Conservation (phyloP, 805 yeast species). For the Naumovozyma castellii region DNA sequence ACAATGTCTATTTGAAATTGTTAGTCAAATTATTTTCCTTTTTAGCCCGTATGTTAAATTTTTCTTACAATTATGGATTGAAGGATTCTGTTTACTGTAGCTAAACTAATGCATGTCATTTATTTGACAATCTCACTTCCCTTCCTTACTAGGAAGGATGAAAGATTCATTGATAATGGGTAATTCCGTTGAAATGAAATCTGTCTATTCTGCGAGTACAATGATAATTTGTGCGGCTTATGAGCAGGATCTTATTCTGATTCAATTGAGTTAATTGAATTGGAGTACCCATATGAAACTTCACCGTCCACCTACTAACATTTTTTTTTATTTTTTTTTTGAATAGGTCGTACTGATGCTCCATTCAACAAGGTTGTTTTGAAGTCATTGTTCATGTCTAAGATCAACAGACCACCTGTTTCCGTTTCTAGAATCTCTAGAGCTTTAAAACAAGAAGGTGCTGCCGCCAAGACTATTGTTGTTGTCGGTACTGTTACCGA, state of each 20-base stretch:
- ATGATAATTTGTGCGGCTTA: conserved; percentile 14
- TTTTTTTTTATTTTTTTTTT: conserved; percentile 3
- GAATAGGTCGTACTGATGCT: conserved; percentile 92
- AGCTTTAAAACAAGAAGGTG: conserved; percentile 74
- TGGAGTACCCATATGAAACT: not conserved
- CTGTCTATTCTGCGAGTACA: conserved; percentile 8
- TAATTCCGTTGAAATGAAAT: not conserved
- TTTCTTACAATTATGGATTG: conserved; percentile 4
- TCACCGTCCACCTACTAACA: not conserved
- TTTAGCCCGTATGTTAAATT: conserved; percentile 87
- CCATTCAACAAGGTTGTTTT: conserved; percentile 97
- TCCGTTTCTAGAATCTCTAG: conserved; percentile 85
- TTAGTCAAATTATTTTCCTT: conserved; percentile 97
- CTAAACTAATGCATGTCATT: too few relatives aligned
- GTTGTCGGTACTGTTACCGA: conserved; percentile 99
- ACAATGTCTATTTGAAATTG: conserved; percentile 96
- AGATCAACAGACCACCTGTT: conserved; percentile 99
- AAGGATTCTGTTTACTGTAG: conserved; percentile 18
- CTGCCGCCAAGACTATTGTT: conserved; percentile 86
- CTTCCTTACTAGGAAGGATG: not conserved
- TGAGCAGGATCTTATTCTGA: conserved; percentile 37
- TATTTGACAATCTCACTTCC: not conserved
- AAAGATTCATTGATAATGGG: not conserved
- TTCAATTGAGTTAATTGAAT: not conserved
- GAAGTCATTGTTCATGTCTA: conserved; percentile 90